Evolutionary conservation across 345 rosid genomes (phyloP), one percentile per base, ranked within the genome.

Genomic region (Fremontodendron californicum): DNA sequence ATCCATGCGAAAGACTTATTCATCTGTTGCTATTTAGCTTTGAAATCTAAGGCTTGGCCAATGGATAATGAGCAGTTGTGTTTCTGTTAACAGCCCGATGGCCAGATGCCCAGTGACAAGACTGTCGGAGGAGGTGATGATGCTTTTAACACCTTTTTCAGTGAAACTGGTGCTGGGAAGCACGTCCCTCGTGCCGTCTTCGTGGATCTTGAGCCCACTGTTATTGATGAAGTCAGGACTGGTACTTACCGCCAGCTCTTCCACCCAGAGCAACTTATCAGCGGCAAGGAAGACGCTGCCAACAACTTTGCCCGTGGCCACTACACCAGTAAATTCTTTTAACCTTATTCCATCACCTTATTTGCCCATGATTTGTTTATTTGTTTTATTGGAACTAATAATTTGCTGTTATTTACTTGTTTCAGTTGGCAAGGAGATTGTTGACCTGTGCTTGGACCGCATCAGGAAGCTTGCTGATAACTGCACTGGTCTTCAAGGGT

Each of bases 251-350:
- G 88, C 72, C 89, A 87, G 81, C 89, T 87, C 73, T 87, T 84
- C 79, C 88, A 86, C 75, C 88, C 88, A 1, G 88, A 86, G 63
- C 88, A 83, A 25, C 86, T 86, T 79, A 91, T 91, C 81, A 89
- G 92, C 10, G 95, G 95, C 68, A 91, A 91, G 82, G 93, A 91
- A 81, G 93, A 91, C 49, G 92, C 93, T 73, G 95, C 95, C 75
- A 91, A 91, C 88, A 91, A 91, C 81, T 91, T 91, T 74, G 95
- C 95, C 71, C 92, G 95, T 84, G 93, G 95, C 0, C 95, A 91
- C 82, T 91, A 91, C 79, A 91, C 95, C 81, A 89, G 92, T 90
- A 83, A 69, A 49, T 39, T 0, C 7, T 11, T 46, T 12, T 27
- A 18, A n/a, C 40, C 3, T 61, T 10, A 1, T 9, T 6, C 27